Conservation (phyloP, 129 eudicot genomes). For the Escallonia rubra region DNA sequence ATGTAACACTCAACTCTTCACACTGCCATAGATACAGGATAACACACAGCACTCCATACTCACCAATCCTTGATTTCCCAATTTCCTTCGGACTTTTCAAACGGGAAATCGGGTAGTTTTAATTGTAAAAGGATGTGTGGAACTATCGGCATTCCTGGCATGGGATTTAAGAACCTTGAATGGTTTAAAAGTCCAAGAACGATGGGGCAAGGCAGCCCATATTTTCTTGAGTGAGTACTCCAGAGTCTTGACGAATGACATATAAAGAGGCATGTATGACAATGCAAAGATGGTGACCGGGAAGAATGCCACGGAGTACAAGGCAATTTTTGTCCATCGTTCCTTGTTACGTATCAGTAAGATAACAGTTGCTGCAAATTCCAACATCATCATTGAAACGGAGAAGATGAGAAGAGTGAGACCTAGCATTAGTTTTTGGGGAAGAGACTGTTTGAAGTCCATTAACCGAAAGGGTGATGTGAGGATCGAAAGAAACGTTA, state of each 20-base stretch:
- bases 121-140: too few relatives aligned
- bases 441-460: constrained; percentile 21
- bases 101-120: too few relatives aligned
- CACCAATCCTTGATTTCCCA: too few relatives aligned
- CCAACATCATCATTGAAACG: constrained; percentile 37
- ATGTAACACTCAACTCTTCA: too few relatives aligned
- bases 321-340: constrained; percentile 17
- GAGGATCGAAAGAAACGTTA: constrained; percentile 26
- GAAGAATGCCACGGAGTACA: constrained; percentile 21
- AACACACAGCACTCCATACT: too few relatives aligned
- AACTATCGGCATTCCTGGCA: too few relatives aligned
- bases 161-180: too few relatives aligned
- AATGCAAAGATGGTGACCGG: constrained; percentile 22
- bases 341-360: constrained; percentile 1
- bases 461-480: constrained; percentile 20
- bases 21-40: too few relatives aligned
- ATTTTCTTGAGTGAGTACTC: neutral
- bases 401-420: constrained; percentile 20
- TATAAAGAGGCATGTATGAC: constrained; percentile 22
- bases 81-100: too few relatives aligned
- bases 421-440: constrained; percentile 19
- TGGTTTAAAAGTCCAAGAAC: too few relatives aligned
- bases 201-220: too few relatives aligned
- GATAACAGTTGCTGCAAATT: constrained; percentile 31
- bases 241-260: constrained; percentile 13